Evolutionary conservation across 2,329 filamentous ascomycete species (phyloP).

Genomic region (Penicillium hesseltinei): DNA sequence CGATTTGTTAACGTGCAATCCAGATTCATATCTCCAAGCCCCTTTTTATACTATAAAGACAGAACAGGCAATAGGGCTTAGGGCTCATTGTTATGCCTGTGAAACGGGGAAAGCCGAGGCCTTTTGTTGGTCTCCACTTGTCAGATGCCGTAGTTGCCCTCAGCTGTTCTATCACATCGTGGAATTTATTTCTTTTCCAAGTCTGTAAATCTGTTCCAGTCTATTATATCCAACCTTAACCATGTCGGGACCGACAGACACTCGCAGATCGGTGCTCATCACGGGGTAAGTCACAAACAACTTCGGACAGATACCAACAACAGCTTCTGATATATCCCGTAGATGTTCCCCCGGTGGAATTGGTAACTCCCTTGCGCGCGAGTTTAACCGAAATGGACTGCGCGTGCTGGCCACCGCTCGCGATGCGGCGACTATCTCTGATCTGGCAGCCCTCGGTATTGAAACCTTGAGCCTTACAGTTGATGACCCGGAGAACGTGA

Average conservation of each 20-base stretch:
- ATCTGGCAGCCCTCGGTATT: conserved; percentile 51
- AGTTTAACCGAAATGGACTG: conserved; percentile 54
- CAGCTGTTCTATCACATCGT: neutral
- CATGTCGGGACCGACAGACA: conserved; percentile 31
- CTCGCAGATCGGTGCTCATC: conserved; percentile 42
- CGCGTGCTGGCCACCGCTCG: conserved; percentile 60
- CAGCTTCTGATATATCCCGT: conserved; percentile 4
- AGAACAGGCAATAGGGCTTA: conserved; percentile 22
- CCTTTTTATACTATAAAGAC: neutral
- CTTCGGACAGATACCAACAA: neutral
- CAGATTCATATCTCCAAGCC: neutral
- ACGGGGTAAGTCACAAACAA: conserved; percentile 37
- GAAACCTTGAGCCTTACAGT: conserved; percentile 57
- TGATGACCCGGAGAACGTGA: conserved; percentile 50
- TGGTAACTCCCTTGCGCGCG: conserved; percentile 57
- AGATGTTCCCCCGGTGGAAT: conserved; percentile 53
- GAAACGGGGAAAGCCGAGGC: conserved; percentile 14
- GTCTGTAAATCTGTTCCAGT: neutral
- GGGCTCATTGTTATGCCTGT: conserved; percentile 5
- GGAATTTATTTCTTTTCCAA: neutral
- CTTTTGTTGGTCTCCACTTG: neutral
- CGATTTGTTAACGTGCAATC: neutral
- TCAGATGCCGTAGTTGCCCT: neutral
- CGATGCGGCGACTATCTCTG: conserved; percentile 48
- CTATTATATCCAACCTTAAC: neutral